Evolutionary conservation across 2,329 filamentous ascomycete genomes (phyloP).

Genomic region (Apiospora pterosperma): DNA sequence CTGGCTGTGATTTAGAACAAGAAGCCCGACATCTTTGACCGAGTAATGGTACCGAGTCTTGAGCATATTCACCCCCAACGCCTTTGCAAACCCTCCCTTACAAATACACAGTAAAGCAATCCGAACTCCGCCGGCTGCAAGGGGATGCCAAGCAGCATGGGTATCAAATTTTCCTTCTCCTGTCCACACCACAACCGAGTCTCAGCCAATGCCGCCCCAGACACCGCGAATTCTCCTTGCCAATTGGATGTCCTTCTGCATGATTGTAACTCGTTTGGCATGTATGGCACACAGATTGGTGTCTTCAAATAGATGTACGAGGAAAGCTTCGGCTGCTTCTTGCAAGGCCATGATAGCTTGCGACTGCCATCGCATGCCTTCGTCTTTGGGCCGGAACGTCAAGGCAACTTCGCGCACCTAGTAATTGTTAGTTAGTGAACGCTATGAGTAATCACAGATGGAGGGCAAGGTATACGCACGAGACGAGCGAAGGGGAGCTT

Average conservation of each 20-base stretch:
- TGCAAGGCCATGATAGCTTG: constrained; percentile 91
- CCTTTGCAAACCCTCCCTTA: background rate
- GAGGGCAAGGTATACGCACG: constrained; percentile 40
- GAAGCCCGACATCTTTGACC: background rate
- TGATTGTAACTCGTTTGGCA: constrained; percentile 93
- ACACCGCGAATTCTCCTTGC: constrained; percentile 75
- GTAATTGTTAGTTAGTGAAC: constrained; percentile 57
- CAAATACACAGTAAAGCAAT: background rate
- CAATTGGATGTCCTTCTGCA: constrained; percentile 97
- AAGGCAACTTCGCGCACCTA: constrained; percentile 72
- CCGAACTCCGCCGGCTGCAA: background rate
- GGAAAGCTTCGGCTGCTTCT: constrained; percentile 93
- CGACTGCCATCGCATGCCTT: constrained; percentile 89
- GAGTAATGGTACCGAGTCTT: no score
- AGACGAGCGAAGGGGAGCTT: constrained; percentile 98
- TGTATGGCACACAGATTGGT: constrained; percentile 96
- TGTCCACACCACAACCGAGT: background rate
- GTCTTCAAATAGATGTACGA: constrained; percentile 95
- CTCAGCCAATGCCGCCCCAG: constrained; percentile 66
- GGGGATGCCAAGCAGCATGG: background rate
- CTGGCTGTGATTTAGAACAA: background rate
- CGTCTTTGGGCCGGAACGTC: constrained; percentile 56
- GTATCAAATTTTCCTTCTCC: background rate
- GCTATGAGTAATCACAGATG: constrained; percentile 49
- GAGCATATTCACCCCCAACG: background rate